Conservation (phyloP, 2,329 filamentous ascomycete genomes). For the Dendrostoma leiphaemia region DNA sequence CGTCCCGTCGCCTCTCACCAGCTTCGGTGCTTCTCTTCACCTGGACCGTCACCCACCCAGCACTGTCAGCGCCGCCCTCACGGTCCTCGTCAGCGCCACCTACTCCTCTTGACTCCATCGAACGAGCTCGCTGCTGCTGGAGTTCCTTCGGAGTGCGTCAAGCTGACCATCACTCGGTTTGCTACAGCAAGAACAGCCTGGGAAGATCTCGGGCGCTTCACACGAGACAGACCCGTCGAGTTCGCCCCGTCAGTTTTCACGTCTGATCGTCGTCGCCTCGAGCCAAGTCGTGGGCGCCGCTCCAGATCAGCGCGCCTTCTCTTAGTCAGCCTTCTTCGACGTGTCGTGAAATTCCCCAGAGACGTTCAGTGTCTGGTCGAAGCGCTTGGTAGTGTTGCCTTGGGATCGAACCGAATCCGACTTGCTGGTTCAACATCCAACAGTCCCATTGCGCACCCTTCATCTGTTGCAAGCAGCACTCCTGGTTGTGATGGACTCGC, state of each 20-base stretch:
- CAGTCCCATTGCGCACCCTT: background rate
- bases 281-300: background rate
- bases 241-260: background rate
- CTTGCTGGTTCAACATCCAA: background rate
- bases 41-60: too few relatives aligned
- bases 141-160: background rate
- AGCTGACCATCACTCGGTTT: background rate
- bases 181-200: background rate
- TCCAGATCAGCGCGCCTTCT: background rate
- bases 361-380: background rate
- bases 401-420: background rate
- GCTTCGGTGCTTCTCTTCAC: background rate
- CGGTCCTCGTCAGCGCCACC: too few relatives aligned
- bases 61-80: too few relatives aligned
- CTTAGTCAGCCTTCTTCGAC: too few relatives aligned
- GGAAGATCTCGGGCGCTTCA: background rate
- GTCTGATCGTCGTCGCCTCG: background rate
- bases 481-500: conserved; percentile 5
- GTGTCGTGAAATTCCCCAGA: too few relatives aligned
- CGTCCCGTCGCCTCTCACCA: background rate
- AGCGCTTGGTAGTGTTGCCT: background rate
- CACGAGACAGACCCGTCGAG: background rate
- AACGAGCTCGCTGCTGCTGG: background rate
- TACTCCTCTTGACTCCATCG: too few relatives aligned
- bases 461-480: background rate